Base-by-base conservation (phyloP, 768 basidiomycete species). In the Exidia glandulosa region DNA sequence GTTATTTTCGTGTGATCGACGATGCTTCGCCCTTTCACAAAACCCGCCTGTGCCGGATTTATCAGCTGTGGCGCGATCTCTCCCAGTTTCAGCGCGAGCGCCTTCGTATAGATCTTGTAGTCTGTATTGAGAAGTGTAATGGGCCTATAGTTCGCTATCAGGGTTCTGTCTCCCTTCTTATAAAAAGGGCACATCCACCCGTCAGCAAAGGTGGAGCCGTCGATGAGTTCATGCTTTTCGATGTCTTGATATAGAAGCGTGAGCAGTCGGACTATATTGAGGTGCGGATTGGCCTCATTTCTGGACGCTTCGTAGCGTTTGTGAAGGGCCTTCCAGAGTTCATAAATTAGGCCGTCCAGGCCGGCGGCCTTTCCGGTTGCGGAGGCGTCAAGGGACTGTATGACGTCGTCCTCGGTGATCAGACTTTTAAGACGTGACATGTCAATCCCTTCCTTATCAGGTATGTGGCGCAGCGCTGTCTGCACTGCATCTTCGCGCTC, bases 91-190 rank as follows among this genome's bases (percentile, higher is more conserved):
- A 36, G 13, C 1, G 61, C 30, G 0, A 66, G 33, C 0, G 32
- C 50, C 34, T 65, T 65, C 0, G 69, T 70, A 3, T 63, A 41
- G 2, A 70, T 9, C 50, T 69, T 68, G 54, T 64, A 68, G 32
- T 68, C 68, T 0, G 60, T 59, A 31, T 66, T 66, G 0, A 68
- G 61, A 0, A 67, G 57, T 27, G 66, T 64, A 2, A 67, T 66
- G 3, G 66, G 66, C 1, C 66, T 19, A 50, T 67, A 67, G 57
- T 66, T 67, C 27, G 34, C 50, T 10, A 65, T 62, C n/a, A n/a
- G n/a, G n/a, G n/a, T n/a, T n/a, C n/a, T n/a, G n/a, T n/a, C n/a
- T n/a, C n/a, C n/a, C n/a, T n/a, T n/a, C n/a, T n/a, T n/a, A n/a
- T n/a, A n/a, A n/a, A n/a, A n/a, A n/a, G n/a, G n/a, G n/a, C n/a